Evolutionary conservation across 1,139 yeast genomes (phyloP).

Genomic region (Kodamaea arcana): DNA sequence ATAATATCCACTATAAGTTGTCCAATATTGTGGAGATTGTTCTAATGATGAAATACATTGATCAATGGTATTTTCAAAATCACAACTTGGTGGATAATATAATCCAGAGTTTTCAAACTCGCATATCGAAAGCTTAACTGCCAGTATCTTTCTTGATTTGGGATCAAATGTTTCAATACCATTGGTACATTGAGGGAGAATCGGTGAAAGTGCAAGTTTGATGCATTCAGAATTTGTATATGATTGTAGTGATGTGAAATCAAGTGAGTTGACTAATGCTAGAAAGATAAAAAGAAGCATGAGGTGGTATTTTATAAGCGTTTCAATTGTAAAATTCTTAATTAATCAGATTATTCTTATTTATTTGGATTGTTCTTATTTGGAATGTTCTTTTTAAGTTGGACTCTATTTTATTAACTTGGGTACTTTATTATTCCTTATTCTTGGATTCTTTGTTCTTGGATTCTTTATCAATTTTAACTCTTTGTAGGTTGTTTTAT

Average conservation of each 20-base stretch:
- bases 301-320: no score
- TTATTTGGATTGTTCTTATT: no score
- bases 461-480: no score
- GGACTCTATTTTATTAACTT: no score
- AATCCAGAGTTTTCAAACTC: slow-evolving; percentile 48
- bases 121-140: slow-evolving; percentile 50
- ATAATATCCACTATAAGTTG: slow-evolving; percentile 57
- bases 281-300: no score
- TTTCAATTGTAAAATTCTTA: no score
- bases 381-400: no score
- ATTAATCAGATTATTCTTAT: no score
- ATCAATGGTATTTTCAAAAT: slow-evolving; percentile 10
- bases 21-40: slow-evolving; percentile 53
- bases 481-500: no score
- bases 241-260: neutral
- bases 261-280: neutral
- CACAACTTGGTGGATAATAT: slow-evolving; percentile 32
- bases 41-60: slow-evolving; percentile 41
- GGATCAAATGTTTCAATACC: slow-evolving; percentile 34
- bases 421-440: no score
- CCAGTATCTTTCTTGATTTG: slow-evolving; percentile 31
- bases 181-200: slow-evolving; percentile 25
- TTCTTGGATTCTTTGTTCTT: no score
- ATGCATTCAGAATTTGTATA: slow-evolving; percentile 17
- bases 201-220: slow-evolving; percentile 21